Evolutionary conservation across 306 rosid species (phyloP).

Genomic region (Hippophae rhamnoides): DNA sequence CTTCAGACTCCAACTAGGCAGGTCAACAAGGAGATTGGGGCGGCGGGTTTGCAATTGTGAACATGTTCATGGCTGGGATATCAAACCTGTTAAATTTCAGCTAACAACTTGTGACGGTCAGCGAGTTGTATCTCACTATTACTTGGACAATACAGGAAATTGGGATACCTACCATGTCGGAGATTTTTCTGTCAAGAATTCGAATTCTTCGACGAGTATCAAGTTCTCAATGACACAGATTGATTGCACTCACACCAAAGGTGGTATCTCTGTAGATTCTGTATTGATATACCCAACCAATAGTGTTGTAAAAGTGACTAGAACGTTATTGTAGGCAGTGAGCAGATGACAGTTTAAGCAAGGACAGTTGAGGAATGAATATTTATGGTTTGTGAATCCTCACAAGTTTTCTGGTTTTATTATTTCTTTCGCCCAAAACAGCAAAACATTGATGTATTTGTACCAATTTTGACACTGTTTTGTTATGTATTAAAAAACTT

Average conservation of each 20-base stretch:
- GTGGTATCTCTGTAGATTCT: conserved; percentile 81
- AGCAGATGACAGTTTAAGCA: conserved; percentile 8
- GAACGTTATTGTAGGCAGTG: conserved; percentile 22
- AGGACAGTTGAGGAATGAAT: not conserved
- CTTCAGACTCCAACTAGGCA: conserved; percentile 75
- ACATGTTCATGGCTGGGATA: conserved; percentile 75
- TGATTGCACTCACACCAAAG: conserved; percentile 90
- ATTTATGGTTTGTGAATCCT: not conserved
- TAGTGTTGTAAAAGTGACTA: conserved; percentile 23
- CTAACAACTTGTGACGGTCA: conserved; percentile 68
- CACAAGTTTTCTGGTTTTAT: too few species aligned
- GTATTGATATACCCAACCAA: conserved; percentile 40
- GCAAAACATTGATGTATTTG: too few species aligned
- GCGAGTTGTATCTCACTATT: conserved; percentile 35
- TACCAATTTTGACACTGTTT: too few species aligned
- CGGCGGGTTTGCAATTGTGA: conserved; percentile 56
- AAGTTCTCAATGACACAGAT: conserved; percentile 70
- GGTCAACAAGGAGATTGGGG: conserved; percentile 55
- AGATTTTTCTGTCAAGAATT: conserved; percentile 45
- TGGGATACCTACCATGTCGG: conserved; percentile 73
- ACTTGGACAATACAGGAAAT: conserved; percentile 56
- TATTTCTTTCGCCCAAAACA: too few species aligned
- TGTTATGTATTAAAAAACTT: too few species aligned
- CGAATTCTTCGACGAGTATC: conserved; percentile 44
- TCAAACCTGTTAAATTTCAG: conserved; percentile 64